phyloP scores from a whole-genome alignment of 441 rosid species.

The Syzygium malaccense region DNA sequence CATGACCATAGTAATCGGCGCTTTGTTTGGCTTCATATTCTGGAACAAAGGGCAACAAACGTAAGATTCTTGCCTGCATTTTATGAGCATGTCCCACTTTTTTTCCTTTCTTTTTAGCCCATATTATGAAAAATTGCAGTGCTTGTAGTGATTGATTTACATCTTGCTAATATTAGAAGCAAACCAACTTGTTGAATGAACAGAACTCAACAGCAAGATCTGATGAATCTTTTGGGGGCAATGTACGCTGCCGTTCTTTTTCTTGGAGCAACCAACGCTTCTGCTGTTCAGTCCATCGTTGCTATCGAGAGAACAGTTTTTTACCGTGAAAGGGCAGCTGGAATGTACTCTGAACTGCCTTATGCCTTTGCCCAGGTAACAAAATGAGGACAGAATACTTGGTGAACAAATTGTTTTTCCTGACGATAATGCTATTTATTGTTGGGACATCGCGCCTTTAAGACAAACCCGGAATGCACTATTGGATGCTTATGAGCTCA shows the following conservation, averaged over 20 bases:
- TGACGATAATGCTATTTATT: neutral
- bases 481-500: neutral
- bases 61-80: slow-evolving; percentile 25
- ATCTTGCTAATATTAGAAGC: neutral
- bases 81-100: neutral
- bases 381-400: neutral
- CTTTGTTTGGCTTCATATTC: slow-evolving; percentile 66
- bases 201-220: slow-evolving; percentile 64
- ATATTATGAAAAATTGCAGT: neutral
- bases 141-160: neutral
- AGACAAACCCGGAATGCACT: neutral
- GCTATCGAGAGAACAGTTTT: slow-evolving; percentile 75
- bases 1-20: slow-evolving; percentile 48
- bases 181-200: neutral
- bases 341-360: slow-evolving; percentile 86
- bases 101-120: neutral
- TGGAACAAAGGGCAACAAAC: slow-evolving; percentile 59
- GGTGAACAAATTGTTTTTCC: neutral
- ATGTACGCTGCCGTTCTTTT: slow-evolving; percentile 69
- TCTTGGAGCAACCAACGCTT: slow-evolving; percentile 74
- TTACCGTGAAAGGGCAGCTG: slow-evolving; percentile 87
- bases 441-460: neutral
- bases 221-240: slow-evolving; percentile 76
- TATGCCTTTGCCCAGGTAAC: slow-evolving; percentile 75
- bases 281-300: slow-evolving; percentile 57